Evolutionary conservation across 2,329 filamentous ascomycete genomes (phyloP), one percentile per base, ranked within the genome.

Genomic region (Colletotrichum siamense): DNA sequence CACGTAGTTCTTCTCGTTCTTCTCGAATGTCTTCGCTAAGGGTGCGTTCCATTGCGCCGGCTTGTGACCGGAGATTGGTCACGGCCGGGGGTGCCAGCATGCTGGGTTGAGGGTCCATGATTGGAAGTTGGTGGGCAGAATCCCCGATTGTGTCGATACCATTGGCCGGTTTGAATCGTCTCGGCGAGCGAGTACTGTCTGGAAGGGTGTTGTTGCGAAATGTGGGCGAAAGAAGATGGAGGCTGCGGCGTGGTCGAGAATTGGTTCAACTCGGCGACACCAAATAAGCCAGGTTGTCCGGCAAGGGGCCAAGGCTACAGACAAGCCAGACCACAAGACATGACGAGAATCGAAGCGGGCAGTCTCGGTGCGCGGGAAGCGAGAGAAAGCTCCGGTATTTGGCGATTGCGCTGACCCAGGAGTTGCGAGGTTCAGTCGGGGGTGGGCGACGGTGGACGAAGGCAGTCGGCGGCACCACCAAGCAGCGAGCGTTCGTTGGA

Each of bases 1-100:
- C 95, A 82, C 96, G 96, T 80, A 99, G 91, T 83, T 99, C 96
- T 83, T 98, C 95, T 78, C 96, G 92, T 87, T 99, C 96, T 82
- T 98, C 95, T 80, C 95, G 94, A 81, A 99, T 98, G 84, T 98
- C 94, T 85, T 96, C 93, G 86, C 95, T 98, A 79, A 97, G 88
- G 15, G 95, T 90, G 74, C 92, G 87, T 83, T 92, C 89, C 92
- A 93, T 93, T 66, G 84, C 82, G 75, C 84, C 86, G 70, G 86
- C 85, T 79, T 89, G 86, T 67, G 86, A 87, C 78, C 90, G 86
- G 73, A 92, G 86, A 77, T 88, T 87, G 80, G 87, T 84, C 79
- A 92, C 87, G 77, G 87, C 89, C 77, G 89, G 90, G 77, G 90
- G 89, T 65, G 89, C 89, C 83, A 91, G 84, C 77, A 82, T 84